Evolutionary conservation across 768 basidiomycete genomes (phyloP).

Genomic region (Suillus subluteus): DNA sequence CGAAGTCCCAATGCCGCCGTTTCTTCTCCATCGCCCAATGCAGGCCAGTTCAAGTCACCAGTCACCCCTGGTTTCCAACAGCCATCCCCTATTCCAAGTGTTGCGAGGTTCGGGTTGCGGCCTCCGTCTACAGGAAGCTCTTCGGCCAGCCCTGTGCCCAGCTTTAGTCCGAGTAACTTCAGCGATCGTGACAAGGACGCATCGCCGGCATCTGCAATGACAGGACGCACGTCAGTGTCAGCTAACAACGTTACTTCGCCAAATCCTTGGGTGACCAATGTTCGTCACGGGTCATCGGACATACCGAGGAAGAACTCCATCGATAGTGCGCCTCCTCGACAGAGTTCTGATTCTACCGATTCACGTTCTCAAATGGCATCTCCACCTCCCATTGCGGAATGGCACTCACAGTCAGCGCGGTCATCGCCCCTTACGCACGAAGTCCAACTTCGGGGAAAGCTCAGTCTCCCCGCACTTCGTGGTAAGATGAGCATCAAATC

Average conservation of each 20-base stretch:
- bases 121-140: conserved; percentile 7
- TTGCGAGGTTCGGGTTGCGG: conserved; percentile 12
- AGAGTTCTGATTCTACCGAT: conserved; percentile 32
- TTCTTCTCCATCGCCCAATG: conserved; percentile 42
- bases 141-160: conserved; percentile 18
- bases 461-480: conserved; percentile 70
- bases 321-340: conserved; percentile 21
- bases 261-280: conserved; percentile 16
- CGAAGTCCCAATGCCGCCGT: conserved; percentile 10
- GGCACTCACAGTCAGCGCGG: conserved; percentile 36
- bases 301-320: conserved; percentile 21
- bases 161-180: conserved; percentile 14
- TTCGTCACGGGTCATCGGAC: conserved; percentile 24
- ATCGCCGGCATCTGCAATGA: conserved; percentile 16
- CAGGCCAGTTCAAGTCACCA: conserved; percentile 34
- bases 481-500: conserved; percentile 37
- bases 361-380: conserved; percentile 42
- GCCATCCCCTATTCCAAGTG: conserved; percentile 7
- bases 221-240: conserved; percentile 19
- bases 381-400: conserved; percentile 44
- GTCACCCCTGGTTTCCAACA: conserved; percentile 42
- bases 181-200: conserved; percentile 26
- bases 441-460: conserved; percentile 54
- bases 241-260: conserved; percentile 18
- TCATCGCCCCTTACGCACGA: conserved; percentile 32